Base-by-base conservation (phyloP, 208 protist genomes). In the Tritrichomonas musculus region DNA sequence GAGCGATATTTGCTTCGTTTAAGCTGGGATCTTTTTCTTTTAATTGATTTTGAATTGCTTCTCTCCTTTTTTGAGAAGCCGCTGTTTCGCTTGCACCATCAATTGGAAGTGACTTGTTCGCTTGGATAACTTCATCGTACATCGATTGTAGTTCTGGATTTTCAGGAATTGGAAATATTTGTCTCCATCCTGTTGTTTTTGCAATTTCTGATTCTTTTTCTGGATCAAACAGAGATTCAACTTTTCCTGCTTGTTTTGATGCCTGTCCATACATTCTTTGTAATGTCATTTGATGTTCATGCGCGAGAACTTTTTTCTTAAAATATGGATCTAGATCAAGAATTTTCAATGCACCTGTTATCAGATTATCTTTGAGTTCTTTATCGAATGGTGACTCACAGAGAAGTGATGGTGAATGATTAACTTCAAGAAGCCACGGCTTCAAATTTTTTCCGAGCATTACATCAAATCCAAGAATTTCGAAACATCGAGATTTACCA, bases 391-490 rank as follows among this genome's bases (percentile, higher is more conserved):
- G 60, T 66, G 94, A 94, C 2, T 84, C 75, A 33, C 65, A 88
- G 36, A 39, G 41, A 0, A 95, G 60, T n/a, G 92, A 95, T 5
- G 94, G 94, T 5, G 50, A 94, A n/a, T 65, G 73, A 94, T 95
- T 95, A 11, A 95, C 84, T 92, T 95, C 94, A 5, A 95, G 50
- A n/a, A 95, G 36, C 73, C 92, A 95, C 25, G 94, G 94, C 22
- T 94, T 88, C 27, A 95, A 92, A 14, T 80, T 65, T 17, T 72
- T 57, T 5, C 95, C 94, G 44, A 95, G 30, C 36, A 95, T 33
- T 50, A 95, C 95, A 72, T 95, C 94, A 36, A 93, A 69, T 30
- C 94, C 94, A 49, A 93, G 49, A 33, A 95, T 75, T 69, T 95
- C 94, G n/a, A 95, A 95, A 69, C 94, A 95, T 25, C 73, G 1